Conservation (phyloP, 345 rosid species). For the Eutrema japonicum region DNA sequence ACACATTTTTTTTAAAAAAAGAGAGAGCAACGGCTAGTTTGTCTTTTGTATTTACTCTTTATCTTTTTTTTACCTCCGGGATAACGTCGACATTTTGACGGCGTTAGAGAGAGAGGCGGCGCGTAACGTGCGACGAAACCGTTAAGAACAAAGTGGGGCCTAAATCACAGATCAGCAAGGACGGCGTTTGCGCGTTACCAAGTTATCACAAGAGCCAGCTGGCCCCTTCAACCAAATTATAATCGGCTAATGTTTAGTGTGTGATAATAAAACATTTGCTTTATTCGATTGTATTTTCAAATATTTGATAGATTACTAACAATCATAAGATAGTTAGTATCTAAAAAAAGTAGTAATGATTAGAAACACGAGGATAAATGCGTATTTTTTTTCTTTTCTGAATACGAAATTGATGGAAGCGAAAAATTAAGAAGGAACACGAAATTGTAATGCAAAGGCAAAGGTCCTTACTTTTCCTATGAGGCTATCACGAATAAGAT, state of each 20-base stretch:
- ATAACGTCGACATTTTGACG: conserved; percentile 29
- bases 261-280: conserved; percentile 14
- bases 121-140: conserved; percentile 45
- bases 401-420: conserved; percentile 1
- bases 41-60: background rate
- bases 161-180: conserved; percentile 54
- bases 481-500: conserved; percentile 40
- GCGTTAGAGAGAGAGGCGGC: conserved; percentile 32
- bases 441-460: conserved; percentile 20
- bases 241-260: conserved; percentile 6
- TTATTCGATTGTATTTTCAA: conserved; percentile 29
- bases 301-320: conserved; percentile 39
- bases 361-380: conserved; percentile 31
- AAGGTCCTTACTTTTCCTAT: conserved; percentile 4
- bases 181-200: conserved; percentile 61
- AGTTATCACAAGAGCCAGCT: conserved; percentile 48
- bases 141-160: conserved; percentile 49
- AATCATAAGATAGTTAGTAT: conserved; percentile 27
- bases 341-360: conserved; percentile 14
- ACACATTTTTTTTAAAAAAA: conserved; percentile 1
- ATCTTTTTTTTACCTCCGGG: background rate
- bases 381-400: background rate
- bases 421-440: too few relatives aligned
- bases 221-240: conserved; percentile 32
- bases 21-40: conserved; percentile 42